Evolutionary conservation across 345 rosid genomes (phyloP).

Genomic region (Psidium guajava): DNA sequence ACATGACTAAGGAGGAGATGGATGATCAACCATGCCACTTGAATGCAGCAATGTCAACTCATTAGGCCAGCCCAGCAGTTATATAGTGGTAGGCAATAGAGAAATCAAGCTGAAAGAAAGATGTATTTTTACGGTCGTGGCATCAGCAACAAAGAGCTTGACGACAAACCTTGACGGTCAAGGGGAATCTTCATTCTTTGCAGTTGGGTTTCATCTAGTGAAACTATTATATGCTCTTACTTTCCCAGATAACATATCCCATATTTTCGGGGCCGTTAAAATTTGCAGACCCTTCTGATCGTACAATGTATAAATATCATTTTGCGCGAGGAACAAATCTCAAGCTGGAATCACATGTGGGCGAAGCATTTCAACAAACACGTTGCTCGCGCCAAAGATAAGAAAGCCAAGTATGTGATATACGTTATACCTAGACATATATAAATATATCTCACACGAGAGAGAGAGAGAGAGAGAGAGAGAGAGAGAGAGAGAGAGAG

Average conservation of each 20-base stretch:
- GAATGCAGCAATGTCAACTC: not conserved
- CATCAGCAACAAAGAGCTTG: not conserved
- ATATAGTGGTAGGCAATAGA: not conserved
- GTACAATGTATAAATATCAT: not conserved
- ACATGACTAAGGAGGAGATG: not conserved
- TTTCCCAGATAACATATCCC: not conserved
- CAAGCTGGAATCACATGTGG: not conserved
- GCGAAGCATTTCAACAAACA: not conserved
- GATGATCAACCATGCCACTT: not conserved
- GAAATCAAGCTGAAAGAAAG: not conserved
- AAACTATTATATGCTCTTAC: not conserved
- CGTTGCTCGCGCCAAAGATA: not conserved
- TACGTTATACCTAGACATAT: too few relatives aligned
- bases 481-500: not conserved
- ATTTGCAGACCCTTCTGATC: not conserved
- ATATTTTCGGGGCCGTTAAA: not conserved
- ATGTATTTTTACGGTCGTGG: not conserved
- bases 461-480: not conserved
- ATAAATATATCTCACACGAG: not conserved
- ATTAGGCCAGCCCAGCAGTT: not conserved
- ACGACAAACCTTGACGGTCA: not conserved
- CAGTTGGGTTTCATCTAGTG: not conserved
- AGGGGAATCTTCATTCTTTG: not conserved
- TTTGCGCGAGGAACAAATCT: not conserved
- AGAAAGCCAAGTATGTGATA: not conserved